Percentiles rank a stretch among this genome's conserved stretches.
Evolutionary conservation across 176 grass and related monocot species (phyloP).

Genomic region (Carex parvula): DNA sequence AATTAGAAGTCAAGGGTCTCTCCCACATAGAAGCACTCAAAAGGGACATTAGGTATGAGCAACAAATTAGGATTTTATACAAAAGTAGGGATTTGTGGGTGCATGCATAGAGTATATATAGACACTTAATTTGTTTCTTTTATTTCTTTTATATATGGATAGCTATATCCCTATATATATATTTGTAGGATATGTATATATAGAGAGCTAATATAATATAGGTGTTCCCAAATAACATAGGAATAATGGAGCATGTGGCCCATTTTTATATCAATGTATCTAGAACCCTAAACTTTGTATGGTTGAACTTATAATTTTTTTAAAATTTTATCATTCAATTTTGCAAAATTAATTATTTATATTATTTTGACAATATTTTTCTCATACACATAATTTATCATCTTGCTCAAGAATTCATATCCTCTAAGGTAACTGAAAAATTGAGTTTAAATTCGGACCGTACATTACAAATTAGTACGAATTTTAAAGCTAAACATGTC

Average conservation of each 20-base stretch:
- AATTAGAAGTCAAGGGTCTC: slow-evolving; percentile 18
- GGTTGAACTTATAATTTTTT: too few species aligned
- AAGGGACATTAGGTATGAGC: slow-evolving; percentile 1
- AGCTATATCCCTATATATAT: slow-evolving; percentile 10
- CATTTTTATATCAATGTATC: neutral
- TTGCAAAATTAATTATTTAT: too few species aligned
- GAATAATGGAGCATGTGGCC: slow-evolving; percentile 16
- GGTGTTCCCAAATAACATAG: slow-evolving; percentile 1
- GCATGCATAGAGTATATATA: neutral
- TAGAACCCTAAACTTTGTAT: too few species aligned
- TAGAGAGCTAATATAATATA: neutral
- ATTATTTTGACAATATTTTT: too few species aligned
- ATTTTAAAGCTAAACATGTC: too few species aligned
- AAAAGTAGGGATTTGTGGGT: neutral
- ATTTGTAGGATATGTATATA: neutral
- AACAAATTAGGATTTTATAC: slow-evolving; percentile 2
- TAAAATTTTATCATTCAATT: too few species aligned
- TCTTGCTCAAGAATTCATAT: too few species aligned
- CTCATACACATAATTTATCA: too few species aligned
- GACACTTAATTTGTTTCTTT: slow-evolving; percentile 22
- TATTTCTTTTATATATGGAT: slow-evolving; percentile 17
- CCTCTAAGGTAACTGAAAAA: too few species aligned
- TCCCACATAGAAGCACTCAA: slow-evolving; percentile 9
- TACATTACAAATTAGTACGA: too few species aligned
- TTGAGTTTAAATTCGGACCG: too few species aligned